Evolutionary conservation across 2,329 filamentous ascomycete genomes (phyloP), one percentile per base, ranked within the genome.

Genomic region (Colletotrichum karsti): DNA sequence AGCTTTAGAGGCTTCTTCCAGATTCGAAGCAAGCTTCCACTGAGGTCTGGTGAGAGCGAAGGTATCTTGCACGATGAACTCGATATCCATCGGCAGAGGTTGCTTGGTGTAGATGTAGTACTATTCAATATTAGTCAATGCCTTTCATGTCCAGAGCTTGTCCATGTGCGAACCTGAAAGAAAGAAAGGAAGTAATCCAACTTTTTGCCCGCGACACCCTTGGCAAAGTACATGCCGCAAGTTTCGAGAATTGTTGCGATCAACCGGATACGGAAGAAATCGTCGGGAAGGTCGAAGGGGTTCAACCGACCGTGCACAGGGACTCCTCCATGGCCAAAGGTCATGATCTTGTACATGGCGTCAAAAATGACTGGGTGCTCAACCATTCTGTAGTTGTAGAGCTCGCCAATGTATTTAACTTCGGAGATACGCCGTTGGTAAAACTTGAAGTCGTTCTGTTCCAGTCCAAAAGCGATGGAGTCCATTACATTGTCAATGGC

Each of bases 311-410:
- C 94, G 18, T 93, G 93, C 26, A 92, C 85, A 1, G 95, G 95
- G 46, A 92, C 93, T 0, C 95, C 95, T 87, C 88, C 90, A 78
- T 98, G 93, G 26, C 95, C 96, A 77, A 97, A 97, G 7, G 94
- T 97, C 77, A 98, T 87, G 73, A 99, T 92, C 76, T 94, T 94
- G 84, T 98, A 99, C 80, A 99, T 87, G 1, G 92, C 93, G 76
- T 99, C 96, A 74, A 99, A 99, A 57, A 99, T 92, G 24, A 98
- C 92, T 0, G 93, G 93, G 46, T 97, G 96, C 78, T 99, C 96
- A 39, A 99, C 88, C 89, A 99, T 93, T 64, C 96, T 93, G 78
- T 98, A 99, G 75, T 98, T 97, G 83, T 99, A 99, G 9, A 99
- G 88, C 80, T 99, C 96, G 22, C 93, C 95, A 5, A 99, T 85